Base-by-base conservation (phyloP, 495 filamentous ascomycete species). In the Aspergillus biplanus region DNA sequence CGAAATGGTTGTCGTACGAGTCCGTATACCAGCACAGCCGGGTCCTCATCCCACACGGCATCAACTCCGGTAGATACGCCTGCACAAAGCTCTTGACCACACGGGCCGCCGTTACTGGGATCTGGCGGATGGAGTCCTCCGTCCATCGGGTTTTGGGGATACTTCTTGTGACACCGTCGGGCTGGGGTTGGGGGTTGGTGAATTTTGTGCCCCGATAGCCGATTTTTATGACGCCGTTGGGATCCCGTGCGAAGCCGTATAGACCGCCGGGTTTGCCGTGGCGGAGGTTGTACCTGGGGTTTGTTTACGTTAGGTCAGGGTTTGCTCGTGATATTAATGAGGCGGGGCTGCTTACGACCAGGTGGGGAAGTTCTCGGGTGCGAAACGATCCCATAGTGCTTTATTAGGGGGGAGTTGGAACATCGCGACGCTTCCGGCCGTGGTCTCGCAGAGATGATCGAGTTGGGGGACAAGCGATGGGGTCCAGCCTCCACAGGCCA, bases 21-120 rank as follows among this genome's bases (percentile, higher is more conserved):
- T 93, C 91, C 2, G 80, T 85, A 63, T 95, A 94, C 89, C 89
- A 93, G 71, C 91, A 96, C 31, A 95, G 70, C n/a, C 89, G 79
- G 7, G 86, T 89, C 9, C 76, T 72, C 21, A 73, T 62, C 15
- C 61, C 65, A 2, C 27, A 33, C 11, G 64, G 58, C 0, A 63
- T 63, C 11, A 81, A 58, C 31, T 78, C 74, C 0, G 73, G 71
- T 1, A 82, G 69, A 55, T 78, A 70, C 7, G 61, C 55, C 9
- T 73, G 67, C 9, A 80, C 60, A 61, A 81, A 78, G 33, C 49
- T 61, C 16, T 70, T 33, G 0, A 75, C 65, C 37, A 74, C 65
- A 5, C 48, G 21, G 4, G 65, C 52, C 39, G 66, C 53, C 50
- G 63, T 58, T 34, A 56, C 46, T 0, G 65, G 66, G 11, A 69